Conservation (phyloP, 352 stramenopile genomes). For the Pythium dissotocum region DNA sequence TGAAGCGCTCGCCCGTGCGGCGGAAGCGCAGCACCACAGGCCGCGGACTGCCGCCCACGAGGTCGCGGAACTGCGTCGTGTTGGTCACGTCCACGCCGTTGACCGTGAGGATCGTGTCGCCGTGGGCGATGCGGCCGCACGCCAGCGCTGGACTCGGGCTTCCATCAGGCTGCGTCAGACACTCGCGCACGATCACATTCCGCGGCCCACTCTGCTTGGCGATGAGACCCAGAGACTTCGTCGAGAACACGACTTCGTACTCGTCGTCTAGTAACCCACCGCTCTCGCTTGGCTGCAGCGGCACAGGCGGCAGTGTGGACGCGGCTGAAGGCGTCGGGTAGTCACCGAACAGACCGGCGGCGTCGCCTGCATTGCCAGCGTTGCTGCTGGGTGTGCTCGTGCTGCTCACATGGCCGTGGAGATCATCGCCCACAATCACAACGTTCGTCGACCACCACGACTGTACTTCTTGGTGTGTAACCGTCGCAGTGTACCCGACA, state of each 20-base stretch:
- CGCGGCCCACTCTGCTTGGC: constrained; percentile 59
- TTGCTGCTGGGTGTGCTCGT: constrained; percentile 15
- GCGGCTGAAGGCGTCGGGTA: neutral
- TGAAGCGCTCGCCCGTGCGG: constrained; percentile 40
- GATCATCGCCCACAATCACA: constrained; percentile 79
- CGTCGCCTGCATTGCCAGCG: constrained; percentile 14
- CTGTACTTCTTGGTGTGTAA: constrained; percentile 81
- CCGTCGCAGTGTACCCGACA: constrained; percentile 78
- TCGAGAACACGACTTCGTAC: constrained; percentile 75
- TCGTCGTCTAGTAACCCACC: constrained; percentile 36
- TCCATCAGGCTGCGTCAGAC: constrained; percentile 46
- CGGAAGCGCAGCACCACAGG: constrained; percentile 76
- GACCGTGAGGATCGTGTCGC: constrained; percentile 74
- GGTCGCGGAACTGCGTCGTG: constrained; percentile 72
- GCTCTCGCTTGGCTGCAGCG: constrained; percentile 7
- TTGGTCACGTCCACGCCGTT: constrained; percentile 63
- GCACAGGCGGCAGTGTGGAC: constrained; percentile 8
- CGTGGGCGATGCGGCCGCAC: constrained; percentile 51
- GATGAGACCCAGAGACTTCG: constrained; percentile 59
- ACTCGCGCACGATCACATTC: constrained; percentile 74
- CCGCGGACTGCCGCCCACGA: constrained; percentile 56
- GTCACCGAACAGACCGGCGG: constrained; percentile 36
- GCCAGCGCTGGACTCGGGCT: constrained; percentile 43
- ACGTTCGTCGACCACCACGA: constrained; percentile 82
- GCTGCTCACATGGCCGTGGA: constrained; percentile 45